These are phyloP conservation scores for Kwoniella mangroviensis DNA, from an alignment of 768 basidiomycete genomes.

Conservation along the genomic window DNA sequence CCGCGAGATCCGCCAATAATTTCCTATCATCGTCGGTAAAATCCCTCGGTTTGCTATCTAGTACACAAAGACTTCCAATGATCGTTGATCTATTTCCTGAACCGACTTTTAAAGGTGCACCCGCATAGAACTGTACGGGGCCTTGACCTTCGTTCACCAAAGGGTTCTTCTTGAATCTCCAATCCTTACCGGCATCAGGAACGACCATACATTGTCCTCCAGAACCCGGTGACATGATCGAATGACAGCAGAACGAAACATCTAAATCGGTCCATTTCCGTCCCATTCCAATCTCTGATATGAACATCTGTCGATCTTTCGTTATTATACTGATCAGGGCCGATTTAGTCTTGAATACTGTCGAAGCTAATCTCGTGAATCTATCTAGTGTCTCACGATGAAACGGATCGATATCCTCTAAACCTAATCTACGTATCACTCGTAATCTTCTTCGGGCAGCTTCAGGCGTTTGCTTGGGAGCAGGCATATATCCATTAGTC, in stretches of 20 bases:
- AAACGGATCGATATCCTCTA: conserved; percentile 34
- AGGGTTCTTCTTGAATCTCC: conserved; percentile 52
- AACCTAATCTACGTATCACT: conserved; percentile 44
- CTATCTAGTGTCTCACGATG: conserved; percentile 42
- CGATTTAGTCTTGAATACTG: conserved; percentile 40
- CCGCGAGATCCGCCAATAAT: conserved; percentile 49
- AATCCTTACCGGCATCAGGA: conserved; percentile 43
- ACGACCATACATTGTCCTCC: conserved; percentile 49
- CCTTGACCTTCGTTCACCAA: conserved; percentile 33
- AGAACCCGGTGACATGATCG: conserved; percentile 33
- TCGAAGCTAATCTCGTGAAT: conserved; percentile 50
- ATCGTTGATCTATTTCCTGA: conserved; percentile 38
- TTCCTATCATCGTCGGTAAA: conserved; percentile 35
- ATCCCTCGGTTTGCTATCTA: conserved; percentile 47
- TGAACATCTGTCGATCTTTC: conserved; percentile 41
- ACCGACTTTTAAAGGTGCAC: conserved; percentile 46
- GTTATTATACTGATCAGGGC: conserved; percentile 51
- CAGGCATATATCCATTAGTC: conserved; percentile 45
- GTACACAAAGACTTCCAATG: conserved; percentile 53
- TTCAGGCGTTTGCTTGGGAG: conserved; percentile 43
- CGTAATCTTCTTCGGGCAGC: conserved; percentile 35
- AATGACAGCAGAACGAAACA: conserved; percentile 51
- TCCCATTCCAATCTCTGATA: conserved; percentile 39
- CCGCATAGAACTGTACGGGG: conserved; percentile 46
- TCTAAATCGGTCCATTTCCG: conserved; percentile 33